Conservation (phyloP, 371 early-diverging fungal species). For the Rhizopus delemar region DNA sequence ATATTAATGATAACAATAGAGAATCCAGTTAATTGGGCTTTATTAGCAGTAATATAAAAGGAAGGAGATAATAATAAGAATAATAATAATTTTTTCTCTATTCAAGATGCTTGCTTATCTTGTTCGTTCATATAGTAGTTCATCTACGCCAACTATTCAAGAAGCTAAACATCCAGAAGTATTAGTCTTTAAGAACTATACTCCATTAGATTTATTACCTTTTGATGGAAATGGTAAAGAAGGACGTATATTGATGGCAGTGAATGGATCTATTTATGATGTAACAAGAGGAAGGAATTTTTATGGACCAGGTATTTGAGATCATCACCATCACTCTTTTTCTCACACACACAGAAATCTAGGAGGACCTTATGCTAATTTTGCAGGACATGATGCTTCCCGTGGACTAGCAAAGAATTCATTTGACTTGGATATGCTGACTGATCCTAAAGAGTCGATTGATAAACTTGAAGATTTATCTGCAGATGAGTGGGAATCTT, state of each 20-base stretch:
- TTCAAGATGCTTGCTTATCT: slow-evolving; percentile 22
- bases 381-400: slow-evolving; percentile 85
- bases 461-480: slow-evolving; percentile 79
- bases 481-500: slow-evolving; percentile 71
- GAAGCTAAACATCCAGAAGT: slow-evolving; percentile 54
- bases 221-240: slow-evolving; percentile 55
- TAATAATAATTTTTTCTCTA: neutral
- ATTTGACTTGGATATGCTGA: slow-evolving; percentile 81
- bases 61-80: neutral
- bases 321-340: neutral
- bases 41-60: slow-evolving; percentile 14
- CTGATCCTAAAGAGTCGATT: slow-evolving; percentile 71
- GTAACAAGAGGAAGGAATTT: slow-evolving; percentile 85
- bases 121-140: slow-evolving; percentile 11
- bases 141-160: slow-evolving; percentile 15
- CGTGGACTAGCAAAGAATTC: slow-evolving; percentile 89
- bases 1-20: slow-evolving; percentile 5
- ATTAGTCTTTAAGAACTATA: slow-evolving; percentile 65
- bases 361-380: slow-evolving; percentile 90
- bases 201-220: slow-evolving; percentile 65
- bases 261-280: slow-evolving; percentile 87
- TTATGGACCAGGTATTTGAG: slow-evolving; percentile 83
- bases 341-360: neutral
- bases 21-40: slow-evolving; percentile 31
- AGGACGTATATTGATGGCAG: slow-evolving; percentile 73